Evolutionary conservation across 1,284 basidiomycete genomes (phyloP).

Genomic region (Trichosporon coremiiforme): DNA sequence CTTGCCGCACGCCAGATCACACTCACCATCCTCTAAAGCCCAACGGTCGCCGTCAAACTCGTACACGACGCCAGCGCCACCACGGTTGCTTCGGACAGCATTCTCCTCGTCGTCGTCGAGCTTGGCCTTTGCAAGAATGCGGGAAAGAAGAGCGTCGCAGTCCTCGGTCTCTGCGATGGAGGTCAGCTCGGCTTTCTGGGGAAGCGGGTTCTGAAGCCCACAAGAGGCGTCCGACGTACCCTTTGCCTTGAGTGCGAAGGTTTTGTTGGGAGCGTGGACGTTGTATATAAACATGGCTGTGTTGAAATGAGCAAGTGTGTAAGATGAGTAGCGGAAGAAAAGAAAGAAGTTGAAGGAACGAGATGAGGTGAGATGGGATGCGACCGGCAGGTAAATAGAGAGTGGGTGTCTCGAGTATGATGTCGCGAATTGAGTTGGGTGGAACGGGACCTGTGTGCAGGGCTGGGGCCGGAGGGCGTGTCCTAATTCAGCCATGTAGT

Average conservation of each 20-base stretch:
- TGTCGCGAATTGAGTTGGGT: neutral
- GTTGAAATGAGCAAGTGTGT: neutral
- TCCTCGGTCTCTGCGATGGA: conserved; percentile 42
- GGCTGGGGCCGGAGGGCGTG: conserved; percentile 4
- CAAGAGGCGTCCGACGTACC: conserved; percentile 17
- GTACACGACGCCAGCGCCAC: conserved; percentile 51
- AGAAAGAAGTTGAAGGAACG: neutral
- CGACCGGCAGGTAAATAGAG: neutral
- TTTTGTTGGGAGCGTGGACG: conserved; percentile 53
- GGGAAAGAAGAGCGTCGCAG: conserved; percentile 39
- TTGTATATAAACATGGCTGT: conserved; percentile 52
- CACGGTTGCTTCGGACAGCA: conserved; percentile 34
- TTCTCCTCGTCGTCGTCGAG: conserved; percentile 27
- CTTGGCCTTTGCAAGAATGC: conserved; percentile 43
- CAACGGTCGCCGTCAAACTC: conserved; percentile 52
- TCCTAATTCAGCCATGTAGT: conserved; percentile 19
- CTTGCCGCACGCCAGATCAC: neutral
- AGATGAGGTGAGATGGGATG: neutral
- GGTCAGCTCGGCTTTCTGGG: conserved; percentile 8
- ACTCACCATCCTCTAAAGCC: conserved; percentile 56
- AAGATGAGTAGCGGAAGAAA: neutral
- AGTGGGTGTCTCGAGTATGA: neutral
- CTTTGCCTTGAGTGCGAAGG: conserved; percentile 31
- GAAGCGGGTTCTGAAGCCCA: too few species aligned
- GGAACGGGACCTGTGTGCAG: neutral